Conservation (phyloP, 495 filamentous ascomycete genomes). For the Podospora appendiculata region DNA sequence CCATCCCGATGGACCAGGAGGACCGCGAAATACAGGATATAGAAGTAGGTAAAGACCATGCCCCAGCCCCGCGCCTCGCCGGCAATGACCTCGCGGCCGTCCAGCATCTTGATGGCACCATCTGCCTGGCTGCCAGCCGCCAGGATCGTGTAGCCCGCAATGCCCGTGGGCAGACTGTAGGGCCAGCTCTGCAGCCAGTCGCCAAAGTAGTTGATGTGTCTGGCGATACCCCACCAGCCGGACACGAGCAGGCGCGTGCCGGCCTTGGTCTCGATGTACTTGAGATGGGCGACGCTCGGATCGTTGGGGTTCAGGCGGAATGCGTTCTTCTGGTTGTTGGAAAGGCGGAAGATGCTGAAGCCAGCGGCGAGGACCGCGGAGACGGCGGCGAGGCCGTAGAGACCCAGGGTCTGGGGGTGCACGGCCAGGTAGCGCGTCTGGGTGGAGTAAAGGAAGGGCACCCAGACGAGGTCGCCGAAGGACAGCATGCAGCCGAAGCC, state of each 20-base stretch:
- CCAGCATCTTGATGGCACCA: slow-evolving; percentile 47
- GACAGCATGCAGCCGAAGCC: slow-evolving; percentile 97
- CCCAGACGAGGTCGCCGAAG: slow-evolving; percentile 90
- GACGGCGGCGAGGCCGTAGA: slow-evolving; percentile 51
- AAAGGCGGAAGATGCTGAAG: slow-evolving; percentile 83
- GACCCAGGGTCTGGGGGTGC: slow-evolving; percentile 71
- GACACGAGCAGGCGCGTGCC: slow-evolving; percentile 75
- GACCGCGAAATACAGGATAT: slow-evolving; percentile 85
- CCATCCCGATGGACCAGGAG: slow-evolving; percentile 85
- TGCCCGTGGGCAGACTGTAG: slow-evolving; percentile 81
- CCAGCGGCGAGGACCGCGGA: slow-evolving; percentile 58
- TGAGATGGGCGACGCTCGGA: slow-evolving; percentile 69
- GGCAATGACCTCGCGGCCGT: slow-evolving; percentile 54
- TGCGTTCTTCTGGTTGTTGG: slow-evolving; percentile 89
- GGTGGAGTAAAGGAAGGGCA: slow-evolving; percentile 82
- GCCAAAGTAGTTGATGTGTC: slow-evolving; percentile 97
- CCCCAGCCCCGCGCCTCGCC: slow-evolving; percentile 72
- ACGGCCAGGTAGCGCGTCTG: slow-evolving; percentile 83
- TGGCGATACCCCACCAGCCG: slow-evolving; percentile 90
- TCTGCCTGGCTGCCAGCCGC: slow-evolving; percentile 37
- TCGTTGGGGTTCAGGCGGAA: slow-evolving; percentile 88
- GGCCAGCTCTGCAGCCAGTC: slow-evolving; percentile 95
- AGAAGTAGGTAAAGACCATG: slow-evolving; percentile 90
- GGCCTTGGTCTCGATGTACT: slow-evolving; percentile 77
- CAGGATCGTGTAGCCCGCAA: slow-evolving; percentile 67